Evolutionary conservation across 2,329 filamentous ascomycete genomes (phyloP), one percentile per base, ranked within the genome.

Genomic region (Helicocarpus griseus): DNA sequence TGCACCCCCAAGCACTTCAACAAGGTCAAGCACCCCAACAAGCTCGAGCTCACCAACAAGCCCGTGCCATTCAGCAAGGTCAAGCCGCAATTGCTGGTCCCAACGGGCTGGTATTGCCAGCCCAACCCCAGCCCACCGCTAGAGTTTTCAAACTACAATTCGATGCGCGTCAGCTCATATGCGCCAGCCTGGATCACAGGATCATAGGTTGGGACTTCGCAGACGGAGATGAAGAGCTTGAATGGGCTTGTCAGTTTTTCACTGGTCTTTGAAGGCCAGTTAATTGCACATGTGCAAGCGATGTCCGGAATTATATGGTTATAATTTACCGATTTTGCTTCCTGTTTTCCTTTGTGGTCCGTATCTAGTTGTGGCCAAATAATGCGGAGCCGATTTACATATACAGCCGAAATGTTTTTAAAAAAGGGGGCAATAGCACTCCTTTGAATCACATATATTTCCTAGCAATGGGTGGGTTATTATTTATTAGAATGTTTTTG

Each of bases 201-300:
- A 97, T 98, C 63, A 89, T 97, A 0, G 93, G 90, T 0, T 98
- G 93, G 93, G 93, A 98, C 68, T 98, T 97, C 76, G 93, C 89
- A 53, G 88, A 89, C 59, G 85, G 82, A 4, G 90, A 98, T 58
- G 70, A 79, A 51, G 86, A 94, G 59, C 79, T 96, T 49, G 81
- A 88, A 51, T 83, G 87, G 63, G 87, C 85, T 5, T 81, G 82
- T 57, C 78, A 80, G 33, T 94, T 95, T 64, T 95, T 95, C 65
- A 82, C 77, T 49, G 60, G 66, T 3, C 57, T 71, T 49, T 72
- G 53, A 66, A 19, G 8, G 33, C n/a, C 3, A 9, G 3, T 2
- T 7, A 3, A 13, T 44, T 29, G 8, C 41, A 19, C 28, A 44
- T 19, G 9, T 6, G 26, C 26, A 5, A 6, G 26, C 41, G 29